Conservation (phyloP, 2,329 filamentous ascomycete genomes). For the Spiromastix sp. region DNA sequence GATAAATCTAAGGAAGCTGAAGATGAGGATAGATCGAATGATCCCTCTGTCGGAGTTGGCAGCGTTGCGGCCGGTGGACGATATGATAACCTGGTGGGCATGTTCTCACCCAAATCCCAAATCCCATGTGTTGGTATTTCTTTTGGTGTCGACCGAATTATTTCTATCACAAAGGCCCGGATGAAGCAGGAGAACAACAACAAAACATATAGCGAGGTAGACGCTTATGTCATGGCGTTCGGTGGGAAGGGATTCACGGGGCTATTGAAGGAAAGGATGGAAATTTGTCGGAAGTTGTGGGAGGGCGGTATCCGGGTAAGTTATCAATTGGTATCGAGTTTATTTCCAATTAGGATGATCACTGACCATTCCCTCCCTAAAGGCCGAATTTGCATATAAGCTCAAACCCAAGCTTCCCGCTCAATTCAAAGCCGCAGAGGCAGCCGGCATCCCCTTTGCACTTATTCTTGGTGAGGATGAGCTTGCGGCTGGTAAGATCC, state of each 20-base stretch:
- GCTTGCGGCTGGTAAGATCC: conserved; percentile 69
- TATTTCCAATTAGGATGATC: no score
- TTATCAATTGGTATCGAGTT: conserved; percentile 4
- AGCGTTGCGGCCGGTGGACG: conserved; percentile 82
- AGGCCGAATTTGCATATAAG: conserved; percentile 82
- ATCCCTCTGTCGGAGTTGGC: conserved; percentile 74
- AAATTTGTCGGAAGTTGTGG: conserved; percentile 67
- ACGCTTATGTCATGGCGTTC: conserved; percentile 93
- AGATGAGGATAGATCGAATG: conserved; percentile 62
- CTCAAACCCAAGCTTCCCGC: conserved; percentile 77
- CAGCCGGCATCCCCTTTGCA: conserved; percentile 67
- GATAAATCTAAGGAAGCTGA: conserved; percentile 41
- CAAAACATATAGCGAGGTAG: conserved; percentile 60
- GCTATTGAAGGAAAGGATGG: conserved; percentile 73
- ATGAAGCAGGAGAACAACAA: conserved; percentile 49
- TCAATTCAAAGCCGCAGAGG: conserved; percentile 87
- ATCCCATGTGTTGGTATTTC: conserved; percentile 89
- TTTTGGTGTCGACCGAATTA: conserved; percentile 92
- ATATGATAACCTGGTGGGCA: conserved; percentile 87
- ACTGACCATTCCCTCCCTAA: conserved; percentile 1
- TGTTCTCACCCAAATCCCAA: conserved; percentile 77
- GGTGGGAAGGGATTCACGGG: conserved; percentile 77
- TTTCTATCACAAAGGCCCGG: conserved; percentile 76
- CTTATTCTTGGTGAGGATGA: conserved; percentile 90
- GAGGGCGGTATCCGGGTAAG: conserved; percentile 71